These are phyloP conservation scores for Pelargonium myrrhifolium DNA, from an alignment of 441 rosid genomes.

Conservation along the genomic window DNA sequence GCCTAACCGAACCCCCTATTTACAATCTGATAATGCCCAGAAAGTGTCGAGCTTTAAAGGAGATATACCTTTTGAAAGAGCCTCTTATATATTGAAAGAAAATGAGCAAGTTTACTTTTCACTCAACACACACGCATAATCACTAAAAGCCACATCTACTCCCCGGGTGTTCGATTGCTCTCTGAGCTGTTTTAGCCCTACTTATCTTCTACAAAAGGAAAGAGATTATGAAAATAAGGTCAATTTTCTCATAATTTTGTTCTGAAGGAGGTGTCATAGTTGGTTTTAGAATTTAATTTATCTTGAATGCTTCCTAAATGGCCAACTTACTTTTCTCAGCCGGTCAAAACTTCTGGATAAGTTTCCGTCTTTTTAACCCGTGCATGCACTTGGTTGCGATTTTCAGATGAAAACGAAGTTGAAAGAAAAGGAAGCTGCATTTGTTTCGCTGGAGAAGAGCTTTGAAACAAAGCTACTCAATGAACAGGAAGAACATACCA, in stretches of 20 bases:
- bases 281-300: no score
- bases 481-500: constrained; percentile 53
- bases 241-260: no score
- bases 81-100: not conserved
- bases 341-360: not conserved
- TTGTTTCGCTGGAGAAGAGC: constrained; percentile 45
- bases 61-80: constrained; percentile 1
- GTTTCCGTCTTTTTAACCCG: constrained; percentile 7
- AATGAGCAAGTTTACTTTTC: no score
- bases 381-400: constrained; percentile 18
- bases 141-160: no score
- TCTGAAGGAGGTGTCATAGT: no score
- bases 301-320: not conserved
- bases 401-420: constrained; percentile 58
- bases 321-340: not conserved
- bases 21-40: not conserved
- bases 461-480: constrained; percentile 44
- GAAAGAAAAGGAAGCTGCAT: constrained; percentile 59
- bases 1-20: not conserved
- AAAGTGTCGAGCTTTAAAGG: constrained; percentile 12
- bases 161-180: no score
- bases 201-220: no score
- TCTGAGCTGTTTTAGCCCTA: no score
- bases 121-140: no score
- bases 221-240: no score